These are phyloP conservation scores for Mortierella hygrophila DNA, from an alignment of 192 early-diverging fungal genomes.

Conservation along the genomic window DNA sequence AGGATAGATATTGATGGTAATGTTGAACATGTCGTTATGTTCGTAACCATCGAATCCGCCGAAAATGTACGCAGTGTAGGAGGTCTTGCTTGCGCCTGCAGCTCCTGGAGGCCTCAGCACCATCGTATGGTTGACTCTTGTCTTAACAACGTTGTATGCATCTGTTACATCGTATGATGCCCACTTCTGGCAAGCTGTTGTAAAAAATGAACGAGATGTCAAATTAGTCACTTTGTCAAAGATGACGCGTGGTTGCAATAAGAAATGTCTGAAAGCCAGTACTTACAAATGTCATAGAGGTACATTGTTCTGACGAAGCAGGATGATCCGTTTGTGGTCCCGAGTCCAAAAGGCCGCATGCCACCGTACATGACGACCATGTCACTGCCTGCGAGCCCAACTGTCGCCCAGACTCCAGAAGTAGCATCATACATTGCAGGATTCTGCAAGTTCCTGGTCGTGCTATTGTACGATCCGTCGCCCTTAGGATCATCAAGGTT, in stretches of 20 bases:
- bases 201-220: neutral
- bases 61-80: conserved; percentile 46
- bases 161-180: conserved; percentile 11
- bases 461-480: neutral
- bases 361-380: conserved; percentile 49
- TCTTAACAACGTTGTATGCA: neutral
- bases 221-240: neutral
- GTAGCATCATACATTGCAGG: conserved; percentile 43
- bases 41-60: conserved; percentile 44
- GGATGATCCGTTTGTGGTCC: conserved; percentile 10
- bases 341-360: conserved; percentile 39
- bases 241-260: no score
- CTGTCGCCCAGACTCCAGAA: conserved; percentile 46
- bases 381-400: conserved; percentile 37
- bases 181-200: conserved; percentile 45
- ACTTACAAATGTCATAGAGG: conserved; percentile 53
- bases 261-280: neutral
- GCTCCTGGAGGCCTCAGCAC: conserved; percentile 43
- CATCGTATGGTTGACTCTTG: conserved; percentile 52
- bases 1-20: conserved; percentile 19
- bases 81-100: conserved; percentile 39
- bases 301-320: conserved; percentile 33
- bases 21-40: conserved; percentile 21
- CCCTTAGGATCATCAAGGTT: neutral
- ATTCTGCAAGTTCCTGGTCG: neutral